phyloP scores from a whole-genome alignment of 306 rosid species.

The Biancaea sappan region DNA sequence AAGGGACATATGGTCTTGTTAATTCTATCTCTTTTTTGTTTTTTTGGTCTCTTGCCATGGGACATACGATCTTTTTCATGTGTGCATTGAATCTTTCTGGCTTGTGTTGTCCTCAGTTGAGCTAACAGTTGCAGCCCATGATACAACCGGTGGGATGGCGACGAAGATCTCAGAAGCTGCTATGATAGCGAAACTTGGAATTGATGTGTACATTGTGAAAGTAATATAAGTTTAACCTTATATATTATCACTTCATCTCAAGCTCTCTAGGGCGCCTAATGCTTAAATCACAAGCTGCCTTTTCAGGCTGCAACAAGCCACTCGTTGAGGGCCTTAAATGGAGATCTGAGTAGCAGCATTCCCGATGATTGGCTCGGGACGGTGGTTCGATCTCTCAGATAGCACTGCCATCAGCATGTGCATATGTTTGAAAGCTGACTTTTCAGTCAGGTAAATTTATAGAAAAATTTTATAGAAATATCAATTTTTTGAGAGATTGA shows the following conservation, averaged over 20 bases:
- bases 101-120: slow-evolving; percentile 51
- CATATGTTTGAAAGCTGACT: background rate
- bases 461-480: no score
- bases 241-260: background rate
- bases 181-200: slow-evolving; percentile 84
- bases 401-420: slow-evolving; percentile 23
- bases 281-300: slow-evolving; percentile 29
- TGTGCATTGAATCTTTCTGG: background rate
- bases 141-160: slow-evolving; percentile 89
- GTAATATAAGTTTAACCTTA: slow-evolving; percentile 35
- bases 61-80: background rate
- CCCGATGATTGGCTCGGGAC: slow-evolving; percentile 95
- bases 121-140: slow-evolving; percentile 73
- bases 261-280: slow-evolving; percentile 7
- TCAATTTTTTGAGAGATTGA: no score
- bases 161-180: slow-evolving; percentile 91
- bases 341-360: slow-evolving; percentile 62
- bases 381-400: slow-evolving; percentile 54
- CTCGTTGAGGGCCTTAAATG: slow-evolving; percentile 71
- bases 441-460: no score
- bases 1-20: no score
- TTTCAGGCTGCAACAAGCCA: slow-evolving; percentile 89
- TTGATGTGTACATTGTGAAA: slow-evolving; percentile 83
- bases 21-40: no score
- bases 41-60: background rate